Base-by-base conservation (phyloP, 805 yeast genomes). In the Nakazawaea holstii region DNA sequence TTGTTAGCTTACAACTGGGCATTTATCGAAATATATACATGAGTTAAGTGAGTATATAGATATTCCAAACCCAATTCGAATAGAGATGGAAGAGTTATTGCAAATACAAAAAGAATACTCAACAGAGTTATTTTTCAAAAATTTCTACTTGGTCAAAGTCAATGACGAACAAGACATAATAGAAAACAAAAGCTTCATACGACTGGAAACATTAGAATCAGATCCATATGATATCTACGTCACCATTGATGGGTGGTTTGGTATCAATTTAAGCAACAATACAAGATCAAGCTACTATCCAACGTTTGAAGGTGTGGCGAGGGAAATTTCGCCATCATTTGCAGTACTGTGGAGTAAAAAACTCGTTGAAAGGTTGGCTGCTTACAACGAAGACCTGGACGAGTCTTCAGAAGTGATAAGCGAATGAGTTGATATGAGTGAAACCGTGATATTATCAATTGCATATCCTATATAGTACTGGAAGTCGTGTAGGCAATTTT, bases 221-320 rank as follows among this genome's bases (percentile, higher is more conserved):
- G 17, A 35, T n/a, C 5, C 9, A 3, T 53, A 45, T 9, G 39
- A 42, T 2, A 52, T 61, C 1, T 43, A 42, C 9, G 64, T 63
- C 15, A 44, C 53, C 24, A 43, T 39, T 2, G 49, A 55, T 41
- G 68, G 68, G 1, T 64, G 68, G 68, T 57, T 40, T 17, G 46
- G 47, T 17, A 26, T 28, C 17, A 37, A 17, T 14, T 9, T 8
- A 14, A 26, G 20, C 11, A 14, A 9, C 4, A 11, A 33, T n/a
- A 20, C 38, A 5, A 35, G 31, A 6, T 35, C 41, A 6, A 27
- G 9, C 8, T 27, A 27, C 8, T 56, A 49, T 45, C 66, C 68
- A 28, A 61, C 66, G 2, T 64, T 64, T 52, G 67, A 64, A 45
- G 51, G 60, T 14, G 45, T 63, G 6, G 59, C 60, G 46, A 41